Evolutionary conservation across 495 filamentous ascomycete genomes (phyloP).

Genomic region (Antarctomyces pellizariae): DNA sequence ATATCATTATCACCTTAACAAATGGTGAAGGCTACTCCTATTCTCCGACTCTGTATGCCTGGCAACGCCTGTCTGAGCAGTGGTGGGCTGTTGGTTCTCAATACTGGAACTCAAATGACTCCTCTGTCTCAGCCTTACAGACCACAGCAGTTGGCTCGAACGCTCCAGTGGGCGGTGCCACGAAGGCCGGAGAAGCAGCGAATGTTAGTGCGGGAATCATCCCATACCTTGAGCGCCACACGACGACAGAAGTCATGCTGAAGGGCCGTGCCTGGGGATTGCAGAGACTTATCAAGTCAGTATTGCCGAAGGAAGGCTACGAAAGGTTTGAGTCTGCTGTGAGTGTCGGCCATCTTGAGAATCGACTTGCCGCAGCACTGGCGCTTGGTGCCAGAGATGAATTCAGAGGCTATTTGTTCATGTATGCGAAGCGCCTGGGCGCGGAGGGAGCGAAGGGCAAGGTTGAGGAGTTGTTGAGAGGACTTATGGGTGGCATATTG

Average conservation of each 20-base stretch:
- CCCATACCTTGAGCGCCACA: slow-evolving; percentile 77
- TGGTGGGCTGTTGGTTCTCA: slow-evolving; percentile 98
- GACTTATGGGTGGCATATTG: slow-evolving; percentile 49
- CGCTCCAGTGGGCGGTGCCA: slow-evolving; percentile 12
- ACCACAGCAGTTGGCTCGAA: slow-evolving; percentile 35
- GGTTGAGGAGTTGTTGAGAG: slow-evolving; percentile 73
- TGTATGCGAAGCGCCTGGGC: slow-evolving; percentile 90
- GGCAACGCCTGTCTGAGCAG: slow-evolving; percentile 80
- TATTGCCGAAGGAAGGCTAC: slow-evolving; percentile 69
- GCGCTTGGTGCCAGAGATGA: slow-evolving; percentile 72
- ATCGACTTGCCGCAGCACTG: slow-evolving; percentile 72
- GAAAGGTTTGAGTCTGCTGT: slow-evolving; percentile 80
- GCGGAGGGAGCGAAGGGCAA: slow-evolving; percentile 69
- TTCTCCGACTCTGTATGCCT: slow-evolving; percentile 57
- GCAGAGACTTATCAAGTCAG: slow-evolving; percentile 65
- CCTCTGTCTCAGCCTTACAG: slow-evolving; percentile 53
- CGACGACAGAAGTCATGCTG: slow-evolving; percentile 76
- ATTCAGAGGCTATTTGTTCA: slow-evolving; percentile 72
- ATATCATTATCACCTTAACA: slow-evolving; percentile 61
- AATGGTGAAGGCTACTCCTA: slow-evolving; percentile 91
- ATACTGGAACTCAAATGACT: slow-evolving; percentile 94
- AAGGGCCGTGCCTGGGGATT: slow-evolving; percentile 75
- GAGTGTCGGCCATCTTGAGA: slow-evolving; percentile 87
- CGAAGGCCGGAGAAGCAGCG: slow-evolving; percentile 27
- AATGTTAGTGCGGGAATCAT: slow-evolving; percentile 81